Evolutionary conservation across 2,329 filamentous ascomycete species (phyloP), one percentile per base, ranked within the genome.

Genomic region (Coniochaeta prunicola): DNA sequence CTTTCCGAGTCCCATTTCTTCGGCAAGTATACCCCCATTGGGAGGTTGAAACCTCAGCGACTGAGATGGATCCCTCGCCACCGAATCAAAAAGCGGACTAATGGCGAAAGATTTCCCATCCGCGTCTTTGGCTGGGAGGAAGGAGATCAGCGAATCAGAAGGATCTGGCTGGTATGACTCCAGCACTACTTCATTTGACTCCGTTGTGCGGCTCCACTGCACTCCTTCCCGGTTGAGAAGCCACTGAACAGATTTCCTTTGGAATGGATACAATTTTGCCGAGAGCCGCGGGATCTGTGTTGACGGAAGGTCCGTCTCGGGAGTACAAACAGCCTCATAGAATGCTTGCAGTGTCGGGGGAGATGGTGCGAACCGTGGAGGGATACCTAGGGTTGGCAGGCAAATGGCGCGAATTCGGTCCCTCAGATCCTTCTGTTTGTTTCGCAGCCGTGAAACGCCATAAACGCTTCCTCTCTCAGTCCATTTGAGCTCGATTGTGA

Each of bases 1-100:
- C 70, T 93, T 93, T 1, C 90, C 90, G 1, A 93, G 75, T 0
- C 90, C 90, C 90, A 93, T 93, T 70, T 93, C 90, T 67, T 93
- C 90, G 0, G 88, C 85, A 5, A 93, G 74, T 54, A 91, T 86
- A 0, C 89, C 89, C 13, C 85, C 83, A 53, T 72, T 78, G 12
- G 83, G 59, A n/a, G 69, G 67, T 57, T 82, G 73, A 24, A 70
- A 60, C 50, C 74, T 68, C 34, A 71, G 69, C 58, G 84, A 84
- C 2, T 73, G 66, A 0, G 67, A 61, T 9, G 76, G 60, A 65
- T 88, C 77, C 38, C 75, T 74, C 1, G 83, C 79, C 4, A 86
- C 75, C 15, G 84, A 71, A 28, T 87, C 84, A 57, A 87, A 83
- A 0, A 90, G 72, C 58, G 85, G 78, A 66, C 87, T 92, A 24